A percentile compares a stretch with the other conserved stretches of the same genome.
These are phyloP conservation scores for Fusarium bulbicola DNA, from an alignment of 2,329 filamentous ascomycete genomes.

Conservation along the genomic window DNA sequence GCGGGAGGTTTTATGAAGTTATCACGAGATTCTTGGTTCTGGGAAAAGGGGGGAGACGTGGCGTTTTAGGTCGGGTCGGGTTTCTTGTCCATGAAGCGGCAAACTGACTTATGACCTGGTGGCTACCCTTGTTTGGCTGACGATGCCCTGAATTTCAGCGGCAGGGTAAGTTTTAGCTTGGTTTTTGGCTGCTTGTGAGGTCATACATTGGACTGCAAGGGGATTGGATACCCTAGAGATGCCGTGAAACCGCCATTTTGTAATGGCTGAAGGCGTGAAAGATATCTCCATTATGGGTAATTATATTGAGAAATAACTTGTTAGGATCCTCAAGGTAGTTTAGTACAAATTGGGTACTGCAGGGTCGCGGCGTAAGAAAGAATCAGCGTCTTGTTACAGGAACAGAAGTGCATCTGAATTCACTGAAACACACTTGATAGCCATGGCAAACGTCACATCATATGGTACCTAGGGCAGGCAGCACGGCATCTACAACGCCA, in stretches of 20 bases:
- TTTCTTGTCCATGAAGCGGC: not conserved
- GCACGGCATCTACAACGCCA: not conserved
- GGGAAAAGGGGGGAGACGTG: conserved; percentile 2
- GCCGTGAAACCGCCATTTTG: not conserved
- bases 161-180: conserved; percentile 19
- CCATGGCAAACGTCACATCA: not conserved
- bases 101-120: conserved; percentile 12
- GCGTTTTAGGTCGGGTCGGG: conserved; percentile 7
- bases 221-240: conserved; percentile 22
- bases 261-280: not conserved
- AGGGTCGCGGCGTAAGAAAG: conserved; percentile 16
- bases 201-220: conserved; percentile 20
- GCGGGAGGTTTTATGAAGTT: conserved; percentile 12
- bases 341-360: not conserved
- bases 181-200: conserved; percentile 32
- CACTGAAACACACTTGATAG: not conserved
- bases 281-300: not conserved
- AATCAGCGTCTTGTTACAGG: not conserved
- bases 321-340: too few species aligned
- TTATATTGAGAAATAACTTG: not conserved
- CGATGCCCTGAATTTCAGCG: conserved; percentile 31
- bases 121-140: conserved; percentile 20
- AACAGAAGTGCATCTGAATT: not conserved
- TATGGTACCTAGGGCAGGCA: not conserved
- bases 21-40: conserved; percentile 3